A percentile compares a stretch with the other conserved stretches of the same genome.
These are phyloP conservation scores for Smittium culicis DNA, from an alignment of 371 early-diverging fungal species.

Conservation along the genomic window DNA sequence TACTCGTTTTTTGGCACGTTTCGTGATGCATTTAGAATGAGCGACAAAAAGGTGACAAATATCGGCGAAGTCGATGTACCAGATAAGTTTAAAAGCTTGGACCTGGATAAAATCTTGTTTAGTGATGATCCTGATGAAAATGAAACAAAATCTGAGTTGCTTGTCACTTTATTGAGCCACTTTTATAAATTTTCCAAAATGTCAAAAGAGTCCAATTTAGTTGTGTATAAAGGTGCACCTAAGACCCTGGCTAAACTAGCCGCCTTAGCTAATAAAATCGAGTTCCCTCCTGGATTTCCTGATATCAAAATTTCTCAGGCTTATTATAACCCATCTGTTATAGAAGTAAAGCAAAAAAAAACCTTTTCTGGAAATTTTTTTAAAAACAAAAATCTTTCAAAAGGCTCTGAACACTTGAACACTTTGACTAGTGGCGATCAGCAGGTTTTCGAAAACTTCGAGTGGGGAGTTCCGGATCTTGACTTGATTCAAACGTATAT, in stretches of 20 bases:
- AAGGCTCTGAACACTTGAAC: background rate
- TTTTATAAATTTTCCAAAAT: background rate
- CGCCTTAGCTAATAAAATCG: slow-evolving; percentile 35
- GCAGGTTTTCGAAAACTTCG: slow-evolving; percentile 44
- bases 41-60: slow-evolving; percentile 1
- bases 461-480: slow-evolving; percentile 76
- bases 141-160: background rate
- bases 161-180: background rate
- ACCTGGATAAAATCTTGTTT: background rate
- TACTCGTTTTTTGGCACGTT: slow-evolving; percentile 40
- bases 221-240: slow-evolving; percentile 4
- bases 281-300: slow-evolving; percentile 63
- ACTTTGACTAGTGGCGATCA: background rate
- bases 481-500: slow-evolving; percentile 54
- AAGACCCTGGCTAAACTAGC: slow-evolving; percentile 24
- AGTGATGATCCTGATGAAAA: background rate
- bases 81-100: background rate
- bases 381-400: background rate
- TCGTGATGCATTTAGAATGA: slow-evolving; percentile 12
- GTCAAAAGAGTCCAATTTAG: background rate
- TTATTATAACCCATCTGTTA: slow-evolving; percentile 66
- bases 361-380: background rate
- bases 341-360: slow-evolving; percentile 33
- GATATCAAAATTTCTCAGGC: slow-evolving; percentile 59
- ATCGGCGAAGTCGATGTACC: slow-evolving; percentile 17